A percentile compares a stretch with the other conserved stretches of the same genome.
Conservation (phyloP, 345 rosid species). For the Capsella bursapastoris region DNA sequence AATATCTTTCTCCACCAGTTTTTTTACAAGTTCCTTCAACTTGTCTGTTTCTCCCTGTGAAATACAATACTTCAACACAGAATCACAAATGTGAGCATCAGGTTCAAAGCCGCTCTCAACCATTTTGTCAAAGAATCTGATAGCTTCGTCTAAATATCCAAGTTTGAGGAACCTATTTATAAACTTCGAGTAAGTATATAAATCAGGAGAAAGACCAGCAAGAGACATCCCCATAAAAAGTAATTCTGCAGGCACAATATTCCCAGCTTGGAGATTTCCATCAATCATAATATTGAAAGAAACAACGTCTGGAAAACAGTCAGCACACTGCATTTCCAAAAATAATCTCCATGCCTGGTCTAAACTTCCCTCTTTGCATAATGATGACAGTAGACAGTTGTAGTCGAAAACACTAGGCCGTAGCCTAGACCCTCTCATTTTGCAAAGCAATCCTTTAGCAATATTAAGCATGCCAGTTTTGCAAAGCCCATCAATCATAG, state of each 20-base stretch:
- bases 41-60: constrained; percentile 56
- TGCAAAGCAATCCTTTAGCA: constrained; percentile 64
- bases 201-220: constrained; percentile 60
- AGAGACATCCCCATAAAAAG: constrained; percentile 55
- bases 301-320: constrained; percentile 47
- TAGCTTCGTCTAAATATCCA: constrained; percentile 63
- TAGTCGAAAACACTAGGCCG: constrained; percentile 53
- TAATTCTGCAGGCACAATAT: constrained; percentile 54
- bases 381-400: constrained; percentile 56
- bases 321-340: constrained; percentile 51
- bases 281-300: constrained; percentile 67
- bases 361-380: constrained; percentile 68
- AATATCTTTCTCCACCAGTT: constrained; percentile 58
- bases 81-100: constrained; percentile 53
- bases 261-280: constrained; percentile 63
- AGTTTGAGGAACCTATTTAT: constrained; percentile 63
- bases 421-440: constrained; percentile 51
- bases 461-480: constrained; percentile 56
- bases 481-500: constrained; percentile 62
- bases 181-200: constrained; percentile 56
- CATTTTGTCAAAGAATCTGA: constrained; percentile 57
- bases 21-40: constrained; percentile 50
- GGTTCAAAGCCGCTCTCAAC: constrained; percentile 60
- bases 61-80: constrained; percentile 59
- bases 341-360: constrained; percentile 69